Evolutionary conservation across 2,329 filamentous ascomycete species (phyloP).

Genomic region (Emmonsiellopsis sp.): DNA sequence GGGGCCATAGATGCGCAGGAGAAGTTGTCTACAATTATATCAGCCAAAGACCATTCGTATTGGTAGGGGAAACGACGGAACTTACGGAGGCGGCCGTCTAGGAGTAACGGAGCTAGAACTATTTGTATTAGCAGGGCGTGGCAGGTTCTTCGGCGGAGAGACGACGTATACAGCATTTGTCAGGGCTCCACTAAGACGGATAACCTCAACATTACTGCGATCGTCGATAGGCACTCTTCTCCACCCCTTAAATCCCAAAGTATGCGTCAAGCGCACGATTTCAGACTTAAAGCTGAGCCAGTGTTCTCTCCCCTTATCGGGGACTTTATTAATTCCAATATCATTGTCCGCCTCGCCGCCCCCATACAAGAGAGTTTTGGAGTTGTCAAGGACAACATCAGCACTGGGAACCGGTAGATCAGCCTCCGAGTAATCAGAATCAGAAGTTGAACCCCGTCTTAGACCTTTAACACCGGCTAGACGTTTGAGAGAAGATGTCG

Average conservation of each 20-base stretch:
- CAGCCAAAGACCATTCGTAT: not conserved
- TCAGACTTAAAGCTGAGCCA: slow-evolving; percentile 89
- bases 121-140: slow-evolving; percentile 32
- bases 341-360: slow-evolving; percentile 45
- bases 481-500: slow-evolving; percentile 5
- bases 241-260: slow-evolving; percentile 85
- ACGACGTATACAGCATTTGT: slow-evolving; percentile 97
- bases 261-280: slow-evolving; percentile 81
- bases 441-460: slow-evolving; percentile 54
- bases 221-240: slow-evolving; percentile 57
- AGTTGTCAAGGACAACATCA: slow-evolving; percentile 79
- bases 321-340: slow-evolving; percentile 34
- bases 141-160: slow-evolving; percentile 61
- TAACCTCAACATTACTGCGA: slow-evolving; percentile 35
- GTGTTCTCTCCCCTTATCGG: slow-evolving; percentile 61
- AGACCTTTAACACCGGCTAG: slow-evolving; percentile 27
- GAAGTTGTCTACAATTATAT: slow-evolving; percentile 51
- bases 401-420: slow-evolving; percentile 76
- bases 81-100: slow-evolving; percentile 47
- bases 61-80: slow-evolving; percentile 7
- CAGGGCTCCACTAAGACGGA: slow-evolving; percentile 66
- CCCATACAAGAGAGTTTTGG: slow-evolving; percentile 72
- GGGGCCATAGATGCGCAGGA: slow-evolving; percentile 87
- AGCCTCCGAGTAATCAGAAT: slow-evolving; percentile 77
- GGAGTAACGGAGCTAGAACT: slow-evolving; percentile 27